Conservation (phyloP, 805 yeast species). For the Lachancea kluyveri region DNA sequence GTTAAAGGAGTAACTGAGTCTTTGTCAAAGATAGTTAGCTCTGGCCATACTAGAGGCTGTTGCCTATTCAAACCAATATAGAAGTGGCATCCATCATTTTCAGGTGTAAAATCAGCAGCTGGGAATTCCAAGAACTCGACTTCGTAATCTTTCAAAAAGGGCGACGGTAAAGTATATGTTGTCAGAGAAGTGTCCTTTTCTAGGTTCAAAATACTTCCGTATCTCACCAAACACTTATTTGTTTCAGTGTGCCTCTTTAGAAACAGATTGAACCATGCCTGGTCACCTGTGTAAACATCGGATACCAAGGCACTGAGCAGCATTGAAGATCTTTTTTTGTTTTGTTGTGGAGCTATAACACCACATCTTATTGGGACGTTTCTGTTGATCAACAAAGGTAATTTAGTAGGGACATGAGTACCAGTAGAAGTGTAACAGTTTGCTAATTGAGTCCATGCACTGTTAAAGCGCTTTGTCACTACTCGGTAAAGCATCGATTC, state of each 20-base stretch:
- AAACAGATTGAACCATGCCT: slow-evolving; percentile 25
- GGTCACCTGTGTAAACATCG: slow-evolving; percentile 30
- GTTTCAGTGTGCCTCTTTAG: slow-evolving; percentile 10
- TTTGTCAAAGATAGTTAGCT: slow-evolving; percentile 8
- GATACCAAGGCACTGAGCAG: slow-evolving; percentile 26
- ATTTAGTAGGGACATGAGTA: slow-evolving; percentile 17
- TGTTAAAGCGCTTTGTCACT: slow-evolving; percentile 6
- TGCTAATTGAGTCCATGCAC: slow-evolving; percentile 14
- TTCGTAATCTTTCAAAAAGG: slow-evolving; percentile 14
- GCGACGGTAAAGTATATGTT: slow-evolving; percentile 26
- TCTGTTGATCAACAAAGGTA: slow-evolving; percentile 15
- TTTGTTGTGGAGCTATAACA: slow-evolving; percentile 16
- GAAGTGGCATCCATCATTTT: slow-evolving; percentile 26
- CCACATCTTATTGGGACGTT: slow-evolving; percentile 24
- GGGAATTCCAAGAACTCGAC: slow-evolving; percentile 20
- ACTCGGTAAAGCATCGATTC: slow-evolving; percentile 2
- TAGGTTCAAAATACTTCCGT: slow-evolving; percentile 17
- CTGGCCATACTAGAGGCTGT: slow-evolving; percentile 5
- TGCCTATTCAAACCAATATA: slow-evolving; percentile 17
- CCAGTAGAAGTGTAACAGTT: slow-evolving; percentile 15
- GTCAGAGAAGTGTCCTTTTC: slow-evolving; percentile 6
- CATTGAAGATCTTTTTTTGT: slow-evolving; percentile 10
- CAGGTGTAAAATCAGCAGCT: slow-evolving; percentile 1
- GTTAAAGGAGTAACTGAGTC: slow-evolving; percentile 1
- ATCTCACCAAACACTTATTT: slow-evolving; percentile 15